phyloP scores from a whole-genome alignment of 108 stramenopile species.

The Conticribra guillardii region DNA sequence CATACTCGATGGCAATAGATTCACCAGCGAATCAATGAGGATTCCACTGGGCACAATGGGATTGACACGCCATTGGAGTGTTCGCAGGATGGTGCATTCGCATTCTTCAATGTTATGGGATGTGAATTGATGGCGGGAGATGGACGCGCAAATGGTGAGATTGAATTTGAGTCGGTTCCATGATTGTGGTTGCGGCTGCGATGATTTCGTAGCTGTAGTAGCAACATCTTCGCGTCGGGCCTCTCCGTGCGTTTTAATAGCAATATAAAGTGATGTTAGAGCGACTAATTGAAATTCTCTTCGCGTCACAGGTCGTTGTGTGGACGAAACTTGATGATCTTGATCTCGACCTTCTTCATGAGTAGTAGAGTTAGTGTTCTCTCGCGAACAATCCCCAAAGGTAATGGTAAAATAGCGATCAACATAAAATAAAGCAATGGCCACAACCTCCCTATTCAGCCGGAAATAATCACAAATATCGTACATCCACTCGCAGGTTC shows the following conservation, averaged over 20 bases:
- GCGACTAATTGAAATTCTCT: slow-evolving; percentile 68
- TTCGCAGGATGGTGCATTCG: slow-evolving; percentile 21
- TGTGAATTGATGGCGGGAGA: slow-evolving; percentile 44
- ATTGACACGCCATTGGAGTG: slow-evolving; percentile 42
- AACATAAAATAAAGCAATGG: slow-evolving; percentile 71
- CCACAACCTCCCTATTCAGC: slow-evolving; percentile 74
- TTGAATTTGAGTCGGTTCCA: slow-evolving; percentile 36
- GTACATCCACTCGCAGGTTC: slow-evolving; percentile 87
- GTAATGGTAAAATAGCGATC: slow-evolving; percentile 63
- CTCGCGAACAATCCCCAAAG: not conserved
- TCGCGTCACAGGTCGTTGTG: slow-evolving; percentile 26
- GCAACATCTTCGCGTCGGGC: slow-evolving; percentile 24
- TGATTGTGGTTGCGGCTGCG: slow-evolving; percentile 1
- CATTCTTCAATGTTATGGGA: slow-evolving; percentile 26
- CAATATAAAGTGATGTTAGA: slow-evolving; percentile 79
- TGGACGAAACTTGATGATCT: too few relatives aligned
- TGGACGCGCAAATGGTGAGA: slow-evolving; percentile 40
- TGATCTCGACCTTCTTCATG: not conserved
- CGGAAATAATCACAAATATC: slow-evolving; percentile 85
- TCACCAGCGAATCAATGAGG: slow-evolving; percentile 33
- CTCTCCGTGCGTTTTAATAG: slow-evolving; percentile 64
- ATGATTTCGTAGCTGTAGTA: too few relatives aligned
- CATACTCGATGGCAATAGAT: slow-evolving; percentile 6
- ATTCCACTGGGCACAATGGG: slow-evolving; percentile 42
- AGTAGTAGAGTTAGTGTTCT: not conserved